A percentile compares a stretch with the other conserved stretches of the same genome.
Evolutionary conservation across 495 filamentous ascomycete species (phyloP).

Genomic region (Beverwykella pulmonaria): DNA sequence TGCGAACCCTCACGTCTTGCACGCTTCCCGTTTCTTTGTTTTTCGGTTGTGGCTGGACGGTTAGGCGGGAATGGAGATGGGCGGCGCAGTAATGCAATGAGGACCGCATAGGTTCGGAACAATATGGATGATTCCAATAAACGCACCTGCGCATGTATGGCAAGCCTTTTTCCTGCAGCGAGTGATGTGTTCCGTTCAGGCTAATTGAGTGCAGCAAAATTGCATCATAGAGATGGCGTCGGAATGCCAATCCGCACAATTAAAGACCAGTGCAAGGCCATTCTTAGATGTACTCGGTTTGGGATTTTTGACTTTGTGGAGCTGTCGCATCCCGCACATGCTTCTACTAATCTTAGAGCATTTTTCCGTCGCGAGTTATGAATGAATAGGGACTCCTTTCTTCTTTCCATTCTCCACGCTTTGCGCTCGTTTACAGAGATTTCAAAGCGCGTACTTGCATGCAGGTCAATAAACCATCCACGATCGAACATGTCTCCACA

Average conservation of each 20-base stretch:
- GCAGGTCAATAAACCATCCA: not conserved
- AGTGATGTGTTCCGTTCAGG: constrained; percentile 25
- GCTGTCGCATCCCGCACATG: not conserved
- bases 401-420: not conserved
- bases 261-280: not conserved
- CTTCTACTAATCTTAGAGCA: too few species aligned
- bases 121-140: constrained; percentile 31
- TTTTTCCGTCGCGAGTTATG: too few species aligned
- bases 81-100: not conserved
- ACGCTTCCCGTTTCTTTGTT: not conserved
- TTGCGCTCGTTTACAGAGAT: not conserved
- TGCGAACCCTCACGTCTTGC: not conserved
- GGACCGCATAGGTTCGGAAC: not conserved
- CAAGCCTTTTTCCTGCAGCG: constrained; percentile 34
- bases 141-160: constrained; percentile 10
- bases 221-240: constrained; percentile 9
- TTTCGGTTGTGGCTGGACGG: not conserved
- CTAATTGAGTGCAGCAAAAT: constrained; percentile 14
- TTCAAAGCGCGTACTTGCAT: not conserved
- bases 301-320: not conserved
- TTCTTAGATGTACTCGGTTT: not conserved
- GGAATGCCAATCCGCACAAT: not conserved
- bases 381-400: not conserved
- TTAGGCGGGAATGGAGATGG: constrained; percentile 15
- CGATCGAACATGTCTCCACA: too few species aligned